Evolutionary conservation across 495 filamentous ascomycete genomes (phyloP).

Genomic region (Darksidea phi): DNA sequence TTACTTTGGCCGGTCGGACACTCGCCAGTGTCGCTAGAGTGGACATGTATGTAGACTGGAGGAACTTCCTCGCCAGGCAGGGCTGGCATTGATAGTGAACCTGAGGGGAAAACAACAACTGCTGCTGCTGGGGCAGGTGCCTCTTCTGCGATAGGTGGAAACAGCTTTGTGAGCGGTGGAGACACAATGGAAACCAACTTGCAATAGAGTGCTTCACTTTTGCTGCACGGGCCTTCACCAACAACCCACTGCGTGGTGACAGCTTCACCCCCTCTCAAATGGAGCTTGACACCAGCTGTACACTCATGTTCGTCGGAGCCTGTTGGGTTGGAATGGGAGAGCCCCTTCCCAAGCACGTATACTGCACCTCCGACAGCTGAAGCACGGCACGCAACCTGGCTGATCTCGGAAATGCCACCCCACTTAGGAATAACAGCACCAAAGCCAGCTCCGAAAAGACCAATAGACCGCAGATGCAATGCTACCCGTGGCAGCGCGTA

Average conservation of each 20-base stretch:
- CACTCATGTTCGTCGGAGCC: not conserved
- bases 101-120: slow-evolving; percentile 67
- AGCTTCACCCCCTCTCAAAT: slow-evolving; percentile 59
- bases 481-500: slow-evolving; percentile 68
- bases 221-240: slow-evolving; percentile 39
- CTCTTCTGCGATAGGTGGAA: slow-evolving; percentile 70
- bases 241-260: slow-evolving; percentile 60
- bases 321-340: slow-evolving; percentile 43
- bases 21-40: slow-evolving; percentile 85
- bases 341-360: slow-evolving; percentile 76
- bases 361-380: slow-evolving; percentile 88
- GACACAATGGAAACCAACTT: slow-evolving; percentile 64
- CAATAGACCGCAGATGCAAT: slow-evolving; percentile 81
- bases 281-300: slow-evolving; percentile 42
- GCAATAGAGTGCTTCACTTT: slow-evolving; percentile 24
- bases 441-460: slow-evolving; percentile 81
- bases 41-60: slow-evolving; percentile 71
- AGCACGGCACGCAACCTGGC: slow-evolving; percentile 89
- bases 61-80: slow-evolving; percentile 35
- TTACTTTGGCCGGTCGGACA: slow-evolving; percentile 86
- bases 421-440: slow-evolving; percentile 84
- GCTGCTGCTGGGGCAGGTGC: slow-evolving; percentile 70
- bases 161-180: slow-evolving; percentile 63
- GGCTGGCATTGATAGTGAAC: slow-evolving; percentile 41
- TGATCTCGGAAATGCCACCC: slow-evolving; percentile 87